Percentiles rank a stretch among this genome's conserved stretches.
Evolutionary conservation across 78 protist genomes (phyloP).

Genomic region (Dictyostelium capitatum): DNA sequence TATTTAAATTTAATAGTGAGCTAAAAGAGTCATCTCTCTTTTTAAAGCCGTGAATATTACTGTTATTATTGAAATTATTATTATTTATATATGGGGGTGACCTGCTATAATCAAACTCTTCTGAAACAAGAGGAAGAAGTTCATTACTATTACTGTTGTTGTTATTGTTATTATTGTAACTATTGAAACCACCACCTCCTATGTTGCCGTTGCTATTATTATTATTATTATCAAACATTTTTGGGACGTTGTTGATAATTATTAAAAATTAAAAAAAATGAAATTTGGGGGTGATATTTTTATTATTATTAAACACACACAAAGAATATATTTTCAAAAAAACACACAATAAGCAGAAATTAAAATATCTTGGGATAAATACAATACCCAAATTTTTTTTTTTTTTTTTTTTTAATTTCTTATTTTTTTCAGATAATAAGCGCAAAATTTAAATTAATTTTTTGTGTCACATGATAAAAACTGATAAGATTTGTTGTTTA

Average conservation of each 20-base stretch:
- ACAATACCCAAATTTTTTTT: too few relatives aligned
- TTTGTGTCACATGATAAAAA: too few relatives aligned
- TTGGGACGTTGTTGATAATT: too few relatives aligned
- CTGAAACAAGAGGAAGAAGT: not conserved
- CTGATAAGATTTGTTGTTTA: too few relatives aligned
- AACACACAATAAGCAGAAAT: too few relatives aligned
- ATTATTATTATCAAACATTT: constrained; percentile 10
- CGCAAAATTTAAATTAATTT: too few relatives aligned
- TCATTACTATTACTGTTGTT: not conserved
- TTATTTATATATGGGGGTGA: constrained; percentile 6
- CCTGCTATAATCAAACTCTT: not conserved
- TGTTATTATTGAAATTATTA: not conserved
- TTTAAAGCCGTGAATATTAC: not conserved
- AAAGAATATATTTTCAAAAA: too few relatives aligned
- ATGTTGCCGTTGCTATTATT: not conserved
- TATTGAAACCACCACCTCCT: not conserved
- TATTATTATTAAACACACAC: too few relatives aligned
- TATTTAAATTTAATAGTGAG: not conserved
- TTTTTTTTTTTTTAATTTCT: too few relatives aligned
- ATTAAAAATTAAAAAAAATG: not conserved
- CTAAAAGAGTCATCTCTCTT: constrained; percentile 2
- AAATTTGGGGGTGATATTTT: not conserved
- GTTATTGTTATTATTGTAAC: not conserved
- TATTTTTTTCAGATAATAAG: too few relatives aligned
- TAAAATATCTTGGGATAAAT: too few relatives aligned